These are phyloP conservation scores for Ormosia emarginata DNA, from an alignment of 306 rosid species.

Conservation along the genomic window DNA sequence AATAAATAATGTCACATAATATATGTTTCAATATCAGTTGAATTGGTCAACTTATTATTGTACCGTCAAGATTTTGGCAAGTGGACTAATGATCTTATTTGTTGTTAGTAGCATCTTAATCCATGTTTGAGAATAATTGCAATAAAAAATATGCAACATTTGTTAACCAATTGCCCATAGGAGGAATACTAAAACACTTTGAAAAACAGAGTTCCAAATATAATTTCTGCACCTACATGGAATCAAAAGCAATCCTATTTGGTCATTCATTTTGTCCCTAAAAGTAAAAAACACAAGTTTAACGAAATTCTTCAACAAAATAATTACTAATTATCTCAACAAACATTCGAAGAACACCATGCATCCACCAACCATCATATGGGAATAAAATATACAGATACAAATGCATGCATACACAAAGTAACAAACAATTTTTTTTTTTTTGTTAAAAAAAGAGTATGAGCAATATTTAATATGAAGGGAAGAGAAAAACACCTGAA, in stretches of 20 bases:
- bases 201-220: not conserved
- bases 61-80: not conserved
- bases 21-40: not conserved
- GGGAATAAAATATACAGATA: not conserved
- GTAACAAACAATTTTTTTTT: not conserved
- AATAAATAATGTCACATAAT: not conserved
- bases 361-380: not conserved
- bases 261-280: not conserved
- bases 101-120: not conserved
- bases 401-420: conserved; percentile 6
- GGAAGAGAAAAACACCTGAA: conserved; percentile 59
- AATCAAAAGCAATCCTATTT: not conserved
- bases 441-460: not conserved
- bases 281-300: not conserved
- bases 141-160: not conserved
- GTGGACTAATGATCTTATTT: not conserved
- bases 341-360: not conserved
- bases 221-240: not conserved
- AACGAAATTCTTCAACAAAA: not conserved
- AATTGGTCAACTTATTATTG: not conserved
- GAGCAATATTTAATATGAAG: not conserved
- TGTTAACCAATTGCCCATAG: not conserved
- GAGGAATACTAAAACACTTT: not conserved
- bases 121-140: not conserved
- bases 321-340: not conserved